Percentiles rank a stretch among this genome's conserved stretches.
phyloP scores from a whole-genome alignment of 2,329 filamentous ascomycete genomes.

The Neonectria sp. region DNA sequence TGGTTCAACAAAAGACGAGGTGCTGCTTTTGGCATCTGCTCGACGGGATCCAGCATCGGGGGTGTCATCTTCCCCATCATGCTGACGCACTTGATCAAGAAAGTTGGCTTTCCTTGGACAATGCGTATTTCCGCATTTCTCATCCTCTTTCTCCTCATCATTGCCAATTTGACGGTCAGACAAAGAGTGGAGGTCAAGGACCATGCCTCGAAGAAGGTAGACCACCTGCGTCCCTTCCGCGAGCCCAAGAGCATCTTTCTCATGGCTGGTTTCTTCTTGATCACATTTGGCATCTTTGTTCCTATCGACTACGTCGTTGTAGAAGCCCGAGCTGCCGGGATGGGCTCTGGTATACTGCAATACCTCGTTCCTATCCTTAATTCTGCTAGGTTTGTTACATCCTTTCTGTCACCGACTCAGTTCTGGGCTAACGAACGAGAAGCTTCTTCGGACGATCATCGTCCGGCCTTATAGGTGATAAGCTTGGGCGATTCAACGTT shows the following conservation, averaged over 20 bases:
- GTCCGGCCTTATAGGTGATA: conserved; percentile 54
- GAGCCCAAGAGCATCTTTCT: conserved; percentile 51
- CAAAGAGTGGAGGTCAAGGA: conserved; percentile 39
- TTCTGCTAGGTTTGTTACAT: conserved; percentile 41
- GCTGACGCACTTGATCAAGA: conserved; percentile 52
- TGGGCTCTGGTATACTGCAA: conserved; percentile 48
- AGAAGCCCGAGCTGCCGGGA: conserved; percentile 49
- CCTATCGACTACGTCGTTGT: conserved; percentile 57
- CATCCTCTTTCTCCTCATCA: conserved; percentile 50
- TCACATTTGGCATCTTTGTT: conserved; percentile 55
- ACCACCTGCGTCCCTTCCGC: conserved; percentile 50
- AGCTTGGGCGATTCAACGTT: conserved; percentile 57
- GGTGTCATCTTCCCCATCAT: conserved; percentile 61
- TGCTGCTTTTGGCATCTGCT: conserved; percentile 54
- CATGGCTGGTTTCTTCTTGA: conserved; percentile 50
- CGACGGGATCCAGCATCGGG: conserved; percentile 55
- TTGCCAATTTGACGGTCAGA: conserved; percentile 52
- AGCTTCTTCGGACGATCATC: conserved; percentile 55
- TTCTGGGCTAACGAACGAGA: not conserved
- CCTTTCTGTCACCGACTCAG: not conserved
- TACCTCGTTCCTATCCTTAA: conserved; percentile 58
- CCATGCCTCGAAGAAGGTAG: conserved; percentile 47
- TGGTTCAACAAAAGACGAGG: conserved; percentile 55
- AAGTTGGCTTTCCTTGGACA: conserved; percentile 57
- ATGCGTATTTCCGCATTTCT: conserved; percentile 58